phyloP scores from a whole-genome alignment of 495 filamentous ascomycete species.

The Parathielavia hyrcaniae region DNA sequence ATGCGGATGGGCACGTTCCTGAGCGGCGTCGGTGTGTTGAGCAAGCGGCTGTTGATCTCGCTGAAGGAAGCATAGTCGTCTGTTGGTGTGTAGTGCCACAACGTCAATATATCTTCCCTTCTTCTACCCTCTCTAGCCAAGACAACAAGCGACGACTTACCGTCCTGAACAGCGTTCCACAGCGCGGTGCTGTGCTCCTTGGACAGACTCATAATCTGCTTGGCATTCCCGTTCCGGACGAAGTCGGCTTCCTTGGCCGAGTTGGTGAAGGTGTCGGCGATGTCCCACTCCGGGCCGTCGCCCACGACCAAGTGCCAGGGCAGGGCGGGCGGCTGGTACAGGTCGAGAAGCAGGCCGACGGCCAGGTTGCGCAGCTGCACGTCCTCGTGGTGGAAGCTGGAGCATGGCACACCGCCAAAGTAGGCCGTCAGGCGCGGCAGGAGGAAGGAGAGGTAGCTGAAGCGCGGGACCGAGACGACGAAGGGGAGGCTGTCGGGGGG shows the following conservation, averaged over 20 bases:
- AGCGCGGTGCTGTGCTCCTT: conserved; percentile 81
- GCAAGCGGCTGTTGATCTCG: conserved; percentile 67
- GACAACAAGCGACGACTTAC: conserved; percentile 42
- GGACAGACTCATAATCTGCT: conserved; percentile 85
- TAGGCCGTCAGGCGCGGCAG: conserved; percentile 73
- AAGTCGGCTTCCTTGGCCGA: conserved; percentile 89
- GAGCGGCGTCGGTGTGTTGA: conserved; percentile 68
- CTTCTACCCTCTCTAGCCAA: not conserved
- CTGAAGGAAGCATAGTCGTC: conserved; percentile 69
- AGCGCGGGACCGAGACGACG: conserved; percentile 55
- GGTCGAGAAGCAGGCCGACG: conserved; percentile 79
- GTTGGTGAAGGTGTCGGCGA: conserved; percentile 85
- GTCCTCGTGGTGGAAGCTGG: conserved; percentile 85
- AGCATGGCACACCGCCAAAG: conserved; percentile 56
- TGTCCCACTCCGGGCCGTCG: conserved; percentile 60
- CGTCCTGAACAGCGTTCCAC: conserved; percentile 77
- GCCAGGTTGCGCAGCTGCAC: conserved; percentile 64
- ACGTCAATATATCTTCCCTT: not conserved
- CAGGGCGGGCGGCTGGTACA: conserved; percentile 53
- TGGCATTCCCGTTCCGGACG: conserved; percentile 81
- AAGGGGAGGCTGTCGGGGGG: conserved; percentile 35
- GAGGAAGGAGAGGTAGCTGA: conserved; percentile 69
- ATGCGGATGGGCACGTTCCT: conserved; percentile 78
- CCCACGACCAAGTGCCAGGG: conserved; percentile 72
- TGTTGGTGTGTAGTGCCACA: conserved; percentile 36